Base-by-base conservation (phyloP, 2,329 filamentous ascomycete species). In the Metarhizium robertsii region DNA sequence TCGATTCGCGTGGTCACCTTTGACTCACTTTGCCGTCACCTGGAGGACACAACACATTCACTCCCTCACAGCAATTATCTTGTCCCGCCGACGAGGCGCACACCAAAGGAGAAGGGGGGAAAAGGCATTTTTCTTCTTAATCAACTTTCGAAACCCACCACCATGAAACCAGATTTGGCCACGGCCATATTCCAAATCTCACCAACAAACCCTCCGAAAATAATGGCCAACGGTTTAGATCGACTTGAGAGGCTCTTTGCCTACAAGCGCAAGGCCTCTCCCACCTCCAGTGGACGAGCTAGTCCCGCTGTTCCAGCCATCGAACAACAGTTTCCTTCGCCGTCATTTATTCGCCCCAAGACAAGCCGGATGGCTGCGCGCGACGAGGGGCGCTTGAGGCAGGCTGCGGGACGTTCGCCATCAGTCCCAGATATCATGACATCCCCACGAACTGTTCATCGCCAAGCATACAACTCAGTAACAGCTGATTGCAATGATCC, bases 291-390 rank as follows among this genome's bases (percentile, higher is more conserved):
- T 53, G 62, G 60, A 53, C 59, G 64, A 54, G 58, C 57, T 43
- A 63, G 55, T 46, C 62, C 62, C 54, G 56, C 56, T 32, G 52
- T 58, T 16, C 60, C 61, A 34, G 54, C 64, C 8, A 53, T 64
- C 29, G 70, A 66, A 52, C 70, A 69, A 52, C 67, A 71, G 52
- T 81, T 80, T 58, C 78, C 78, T 4, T 72, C 72, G 20, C 74
- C 78, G 6, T 79, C 78, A 1, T 84, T 80, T 60, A 79, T 84
- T 58, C 73, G 78, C 49, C 81, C 81, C 30, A 82, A 73, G 42
- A 72, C 75, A 16, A 73, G 71, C 54, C 74, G 78, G 29, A 84
- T 84, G 81, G 68, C 75, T 50, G 79, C 81, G n/a, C 74, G 81
- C 50, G 76, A 82, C 50, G 79, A 79, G 62, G 61, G 69, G 18